A percentile compares a stretch with the other conserved stretches of the same genome.
Evolutionary conservation across 2,329 filamentous ascomycete genomes (phyloP).

Genomic region (Scedosporium boydii): DNA sequence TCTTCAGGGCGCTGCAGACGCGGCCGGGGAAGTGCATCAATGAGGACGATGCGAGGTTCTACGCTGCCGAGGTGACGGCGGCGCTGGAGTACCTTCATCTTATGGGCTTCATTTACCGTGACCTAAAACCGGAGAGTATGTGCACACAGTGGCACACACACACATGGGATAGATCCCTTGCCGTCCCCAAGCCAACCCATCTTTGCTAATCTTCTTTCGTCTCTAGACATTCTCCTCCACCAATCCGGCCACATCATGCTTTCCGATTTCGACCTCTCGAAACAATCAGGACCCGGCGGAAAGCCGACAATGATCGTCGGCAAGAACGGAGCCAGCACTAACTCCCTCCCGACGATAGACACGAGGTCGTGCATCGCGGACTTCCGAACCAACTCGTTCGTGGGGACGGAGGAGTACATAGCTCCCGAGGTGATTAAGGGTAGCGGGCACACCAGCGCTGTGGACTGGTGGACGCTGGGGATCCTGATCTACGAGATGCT

Average conservation of each 20-base stretch:
- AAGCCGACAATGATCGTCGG: conserved; percentile 97
- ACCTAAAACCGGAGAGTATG: conserved; percentile 95
- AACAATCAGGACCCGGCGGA: conserved; percentile 92
- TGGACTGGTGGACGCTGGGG: conserved; percentile 98
- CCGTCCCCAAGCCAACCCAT: not conserved
- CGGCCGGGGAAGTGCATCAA: conserved; percentile 94
- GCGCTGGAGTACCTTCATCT: conserved; percentile 93
- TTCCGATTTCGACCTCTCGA: conserved; percentile 96
- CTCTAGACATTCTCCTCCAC: conserved; percentile 82
- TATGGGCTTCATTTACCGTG: conserved; percentile 99
- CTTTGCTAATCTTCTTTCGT: conserved; percentile 7
- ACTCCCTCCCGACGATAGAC: conserved; percentile 89
- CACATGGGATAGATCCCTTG: too few species aligned
- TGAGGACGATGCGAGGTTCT: conserved; percentile 94
- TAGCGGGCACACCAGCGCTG: conserved; percentile 93
- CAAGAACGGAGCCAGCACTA: conserved; percentile 77
- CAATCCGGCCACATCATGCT: conserved; percentile 99
- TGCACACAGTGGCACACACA: conserved; percentile 14
- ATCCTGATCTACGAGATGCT: conserved; percentile 99
- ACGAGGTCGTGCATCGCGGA: conserved; percentile 97
- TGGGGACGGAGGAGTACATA: conserved; percentile 98
- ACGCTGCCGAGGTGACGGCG: conserved; percentile 93
- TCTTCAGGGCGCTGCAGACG: conserved; percentile 93
- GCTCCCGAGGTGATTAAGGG: conserved; percentile 98
- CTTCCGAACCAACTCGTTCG: conserved; percentile 97